Percentiles rank a stretch among this genome's conserved stretches.
Conservation (phyloP, 73 alveolate genomes). For the Tetrahymena malaccensis region DNA sequence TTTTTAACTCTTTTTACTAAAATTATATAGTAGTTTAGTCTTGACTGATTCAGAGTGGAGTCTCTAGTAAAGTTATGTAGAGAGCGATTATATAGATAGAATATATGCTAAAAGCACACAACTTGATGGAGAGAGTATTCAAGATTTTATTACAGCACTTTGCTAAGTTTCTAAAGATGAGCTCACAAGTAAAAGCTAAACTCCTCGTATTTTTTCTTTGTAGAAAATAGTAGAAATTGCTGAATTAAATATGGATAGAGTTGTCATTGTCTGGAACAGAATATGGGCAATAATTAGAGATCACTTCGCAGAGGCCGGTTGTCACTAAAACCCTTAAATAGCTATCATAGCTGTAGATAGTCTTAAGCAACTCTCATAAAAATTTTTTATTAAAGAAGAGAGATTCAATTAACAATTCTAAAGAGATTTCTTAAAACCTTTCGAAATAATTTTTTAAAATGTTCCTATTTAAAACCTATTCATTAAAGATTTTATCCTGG, state of each 20-base stretch:
- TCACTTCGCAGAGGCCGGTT: constrained; percentile 60
- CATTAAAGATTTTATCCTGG: constrained; percentile 22
- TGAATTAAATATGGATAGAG: constrained; percentile 72
- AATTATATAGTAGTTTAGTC: background rate
- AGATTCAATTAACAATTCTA: constrained; percentile 55
- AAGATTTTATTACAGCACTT: constrained; percentile 50
- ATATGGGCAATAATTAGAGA: constrained; percentile 59
- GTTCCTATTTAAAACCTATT: background rate
- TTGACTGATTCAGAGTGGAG: background rate
- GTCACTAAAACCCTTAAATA: constrained; percentile 20
- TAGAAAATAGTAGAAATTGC: constrained; percentile 71
- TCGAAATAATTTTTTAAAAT: constrained; percentile 33
- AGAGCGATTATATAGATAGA: constrained; percentile 46
- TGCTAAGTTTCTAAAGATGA: constrained; percentile 60
- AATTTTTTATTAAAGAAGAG: constrained; percentile 69
- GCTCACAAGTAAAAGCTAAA: constrained; percentile 27
- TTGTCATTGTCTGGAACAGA: constrained; percentile 63
- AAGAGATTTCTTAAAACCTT: constrained; percentile 75
- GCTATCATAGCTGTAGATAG: constrained; percentile 60
- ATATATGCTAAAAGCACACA: constrained; percentile 35
- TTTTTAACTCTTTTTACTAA: background rate
- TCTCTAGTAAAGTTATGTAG: background rate
- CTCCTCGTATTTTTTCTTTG: constrained; percentile 60
- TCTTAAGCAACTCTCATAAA: constrained; percentile 62
- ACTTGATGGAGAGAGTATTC: constrained; percentile 59